phyloP scores from a whole-genome alignment of 2,329 filamentous ascomycete species.

The Fusarium devonianum region DNA sequence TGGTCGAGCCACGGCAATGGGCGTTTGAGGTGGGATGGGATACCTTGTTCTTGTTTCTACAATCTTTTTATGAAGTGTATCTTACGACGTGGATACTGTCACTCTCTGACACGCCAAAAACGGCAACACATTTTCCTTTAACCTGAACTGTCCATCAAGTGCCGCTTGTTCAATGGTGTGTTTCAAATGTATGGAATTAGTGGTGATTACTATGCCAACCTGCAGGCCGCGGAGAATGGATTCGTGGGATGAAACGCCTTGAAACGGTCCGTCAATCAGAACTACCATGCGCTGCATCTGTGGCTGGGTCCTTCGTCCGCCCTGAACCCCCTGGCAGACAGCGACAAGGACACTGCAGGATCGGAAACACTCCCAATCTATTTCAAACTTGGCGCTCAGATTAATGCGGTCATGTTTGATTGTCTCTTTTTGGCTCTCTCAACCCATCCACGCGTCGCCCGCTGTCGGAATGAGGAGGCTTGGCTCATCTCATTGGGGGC shows the following conservation, averaged over 20 bases:
- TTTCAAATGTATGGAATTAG: slow-evolving; percentile 14
- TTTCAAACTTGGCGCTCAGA: slow-evolving; percentile 24
- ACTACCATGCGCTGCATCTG: slow-evolving; percentile 22
- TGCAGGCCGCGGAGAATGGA: slow-evolving; percentile 1
- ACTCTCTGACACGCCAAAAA: slow-evolving; percentile 30
- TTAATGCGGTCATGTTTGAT: too few relatives aligned
- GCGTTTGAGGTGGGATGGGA: slow-evolving; percentile 39
- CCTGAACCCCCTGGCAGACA: slow-evolving; percentile 5
- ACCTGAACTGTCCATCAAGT: neutral
- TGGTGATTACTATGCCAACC: slow-evolving; percentile 8
- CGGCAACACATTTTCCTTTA: slow-evolving; percentile 35
- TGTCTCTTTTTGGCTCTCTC: too few relatives aligned
- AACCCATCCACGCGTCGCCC: too few relatives aligned
- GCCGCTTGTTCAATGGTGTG: slow-evolving; percentile 1
- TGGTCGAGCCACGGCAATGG: slow-evolving; percentile 23
- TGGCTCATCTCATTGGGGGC: too few relatives aligned
- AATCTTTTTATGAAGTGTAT: slow-evolving; percentile 42
- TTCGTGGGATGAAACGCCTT: slow-evolving; percentile 23
- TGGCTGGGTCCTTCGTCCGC: slow-evolving; percentile 3
- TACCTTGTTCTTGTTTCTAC: slow-evolving; percentile 32
- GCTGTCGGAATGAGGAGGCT: too few relatives aligned
- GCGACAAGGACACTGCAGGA: slow-evolving; percentile 18
- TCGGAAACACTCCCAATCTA: slow-evolving; percentile 34
- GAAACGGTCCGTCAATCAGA: slow-evolving; percentile 30
- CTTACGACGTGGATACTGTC: slow-evolving; percentile 38